Conservation (phyloP, 2,329 filamentous ascomycete species). For the Septoria linicola region DNA sequence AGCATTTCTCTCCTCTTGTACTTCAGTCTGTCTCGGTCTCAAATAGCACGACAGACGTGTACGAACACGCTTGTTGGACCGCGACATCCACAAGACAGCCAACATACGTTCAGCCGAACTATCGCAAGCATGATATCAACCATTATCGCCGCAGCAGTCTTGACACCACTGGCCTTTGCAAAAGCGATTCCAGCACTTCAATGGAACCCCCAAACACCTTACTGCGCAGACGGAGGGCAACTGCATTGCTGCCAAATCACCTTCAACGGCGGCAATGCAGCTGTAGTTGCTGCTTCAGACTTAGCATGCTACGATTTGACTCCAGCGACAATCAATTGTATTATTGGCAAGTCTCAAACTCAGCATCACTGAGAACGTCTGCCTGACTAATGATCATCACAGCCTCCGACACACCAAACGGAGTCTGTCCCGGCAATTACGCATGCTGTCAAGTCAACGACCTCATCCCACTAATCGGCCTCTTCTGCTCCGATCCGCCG, state of each 20-base stretch:
- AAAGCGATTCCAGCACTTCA: background rate
- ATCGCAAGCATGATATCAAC: no score
- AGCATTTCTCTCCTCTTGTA: no score
- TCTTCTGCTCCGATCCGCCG: constrained; percentile 24
- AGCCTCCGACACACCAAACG: background rate
- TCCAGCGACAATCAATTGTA: constrained; percentile 24
- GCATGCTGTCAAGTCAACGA: constrained; percentile 26
- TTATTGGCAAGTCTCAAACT: constrained; percentile 16
- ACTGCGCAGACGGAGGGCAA: constrained; percentile 23
- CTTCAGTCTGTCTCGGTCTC: no score
- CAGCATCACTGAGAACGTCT: background rate
- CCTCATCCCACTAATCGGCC: constrained; percentile 17
- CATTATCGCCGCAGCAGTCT: no score
- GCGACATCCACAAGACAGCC: no score
- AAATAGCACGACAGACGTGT: no score
- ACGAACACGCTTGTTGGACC: no score
- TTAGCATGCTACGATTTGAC: constrained; percentile 26
- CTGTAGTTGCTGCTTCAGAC: constrained; percentile 16
- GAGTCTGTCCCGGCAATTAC: constrained; percentile 19
- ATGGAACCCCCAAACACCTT: constrained; percentile 1
- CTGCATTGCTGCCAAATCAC: constrained; percentile 25
- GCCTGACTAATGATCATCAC: background rate
- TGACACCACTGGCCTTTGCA: background rate
- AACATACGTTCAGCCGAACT: no score
- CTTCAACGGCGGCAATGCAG: constrained; percentile 14